phyloP scores from a whole-genome alignment of 2,329 filamentous ascomycete species.

The Fusarium globosum region DNA sequence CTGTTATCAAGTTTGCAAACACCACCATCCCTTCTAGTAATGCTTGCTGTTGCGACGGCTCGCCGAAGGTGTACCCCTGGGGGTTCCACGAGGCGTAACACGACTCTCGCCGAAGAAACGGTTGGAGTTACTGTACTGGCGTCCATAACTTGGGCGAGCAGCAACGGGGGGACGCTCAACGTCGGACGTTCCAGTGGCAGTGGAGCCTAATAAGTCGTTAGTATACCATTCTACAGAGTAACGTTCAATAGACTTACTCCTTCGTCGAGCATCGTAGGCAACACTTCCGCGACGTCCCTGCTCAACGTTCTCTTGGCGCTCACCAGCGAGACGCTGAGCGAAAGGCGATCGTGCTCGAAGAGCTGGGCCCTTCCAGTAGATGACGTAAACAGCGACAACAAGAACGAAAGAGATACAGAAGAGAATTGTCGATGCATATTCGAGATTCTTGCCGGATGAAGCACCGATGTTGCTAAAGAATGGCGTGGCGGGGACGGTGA shows the following conservation, averaged over 20 bases:
- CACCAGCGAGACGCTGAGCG: constrained; percentile 69
- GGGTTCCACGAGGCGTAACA: constrained; percentile 53
- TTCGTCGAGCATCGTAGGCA: constrained; percentile 38
- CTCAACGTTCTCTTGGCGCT: constrained; percentile 45
- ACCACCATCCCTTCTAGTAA: not conserved
- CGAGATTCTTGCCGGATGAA: constrained; percentile 60
- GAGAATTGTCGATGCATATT: constrained; percentile 72
- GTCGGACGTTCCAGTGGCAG: constrained; percentile 19
- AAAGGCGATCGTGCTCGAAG: constrained; percentile 72
- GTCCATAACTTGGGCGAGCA: constrained; percentile 33
- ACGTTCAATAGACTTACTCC: constrained; percentile 42
- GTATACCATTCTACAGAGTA: no score
- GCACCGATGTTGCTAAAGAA: constrained; percentile 69
- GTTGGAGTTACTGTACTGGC: constrained; percentile 53
- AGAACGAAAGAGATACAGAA: constrained; percentile 70
- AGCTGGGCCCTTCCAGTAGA: constrained; percentile 72
- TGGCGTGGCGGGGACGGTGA: constrained; percentile 74
- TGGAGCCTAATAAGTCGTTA: constrained; percentile 37
- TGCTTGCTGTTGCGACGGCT: constrained; percentile 43
- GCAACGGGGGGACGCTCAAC: constrained; percentile 25
- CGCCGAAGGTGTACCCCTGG: constrained; percentile 52
- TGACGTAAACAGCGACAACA: constrained; percentile 71
- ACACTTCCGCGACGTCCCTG: constrained; percentile 48
- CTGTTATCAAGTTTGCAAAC: no score
- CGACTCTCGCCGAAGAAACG: constrained; percentile 57